Percentiles rank a stretch among this genome's conserved stretches.
These are phyloP conservation scores for Trichodelitschia bisporula DNA, from an alignment of 495 filamentous ascomycete species.

Conservation along the genomic window DNA sequence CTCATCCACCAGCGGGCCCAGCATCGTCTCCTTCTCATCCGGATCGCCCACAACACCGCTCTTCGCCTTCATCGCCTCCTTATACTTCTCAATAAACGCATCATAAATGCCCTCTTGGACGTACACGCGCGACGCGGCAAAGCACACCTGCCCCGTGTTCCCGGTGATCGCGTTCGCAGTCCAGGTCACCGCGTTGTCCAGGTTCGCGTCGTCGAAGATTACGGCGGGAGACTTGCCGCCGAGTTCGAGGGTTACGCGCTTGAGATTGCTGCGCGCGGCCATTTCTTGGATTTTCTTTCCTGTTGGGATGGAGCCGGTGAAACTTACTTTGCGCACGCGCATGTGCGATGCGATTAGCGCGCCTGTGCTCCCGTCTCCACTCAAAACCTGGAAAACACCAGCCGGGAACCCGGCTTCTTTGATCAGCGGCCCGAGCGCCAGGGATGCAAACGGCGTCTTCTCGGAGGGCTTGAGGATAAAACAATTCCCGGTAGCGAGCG, in stretches of 20 bases:
- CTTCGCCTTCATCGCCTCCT: constrained; percentile 12
- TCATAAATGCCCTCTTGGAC: constrained; percentile 31
- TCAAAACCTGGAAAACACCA: constrained; percentile 18
- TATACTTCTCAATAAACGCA: constrained; percentile 21
- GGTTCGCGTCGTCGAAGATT: constrained; percentile 21
- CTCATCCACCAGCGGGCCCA: constrained; percentile 13
- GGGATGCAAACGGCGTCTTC: constrained; percentile 15
- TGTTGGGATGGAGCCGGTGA: constrained; percentile 11
- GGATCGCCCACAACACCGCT: constrained; percentile 13
- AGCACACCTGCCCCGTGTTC: constrained; percentile 30
- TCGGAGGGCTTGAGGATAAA: constrained; percentile 20
- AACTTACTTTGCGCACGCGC: constrained; percentile 12
- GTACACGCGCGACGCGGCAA: constrained; percentile 24
- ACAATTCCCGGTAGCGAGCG: constrained; percentile 21
- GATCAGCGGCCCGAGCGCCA: constrained; percentile 10
- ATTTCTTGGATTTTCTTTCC: constrained; percentile 15
- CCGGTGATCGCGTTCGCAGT: constrained; percentile 19
- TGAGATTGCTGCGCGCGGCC: constrained; percentile 23
- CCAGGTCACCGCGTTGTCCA: constrained; percentile 20
- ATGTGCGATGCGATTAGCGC: constrained; percentile 18
- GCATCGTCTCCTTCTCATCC: constrained; percentile 5
- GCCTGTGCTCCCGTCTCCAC: constrained; percentile 15
- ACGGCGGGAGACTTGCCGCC: constrained; percentile 23
- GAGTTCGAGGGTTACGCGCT: constrained; percentile 21
- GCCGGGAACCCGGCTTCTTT: constrained; percentile 18